Evolutionary conservation across 2,329 filamentous ascomycete species (phyloP), one percentile per base, ranked within the genome.

Genomic region (Bertia moriformis): DNA sequence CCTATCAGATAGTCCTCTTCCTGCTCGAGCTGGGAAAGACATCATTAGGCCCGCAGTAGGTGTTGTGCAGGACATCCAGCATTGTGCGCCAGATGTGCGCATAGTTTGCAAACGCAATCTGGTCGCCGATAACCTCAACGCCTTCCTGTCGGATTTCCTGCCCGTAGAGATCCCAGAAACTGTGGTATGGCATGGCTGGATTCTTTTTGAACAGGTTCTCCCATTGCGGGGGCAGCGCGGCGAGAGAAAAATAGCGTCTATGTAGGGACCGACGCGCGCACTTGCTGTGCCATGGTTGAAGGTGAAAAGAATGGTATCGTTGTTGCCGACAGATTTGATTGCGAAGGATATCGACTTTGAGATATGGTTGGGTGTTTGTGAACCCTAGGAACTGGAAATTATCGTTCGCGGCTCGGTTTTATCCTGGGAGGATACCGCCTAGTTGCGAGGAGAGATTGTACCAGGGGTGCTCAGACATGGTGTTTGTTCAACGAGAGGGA

Each of bases 11-110:
- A 56, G 44, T 69, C 65, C 14, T 59, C 55, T 10, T 60, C 52
- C 2, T 40, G 39, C 30, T 59, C 54, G 18, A 43, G 40, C 37
- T 66, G n/a, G n/a, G n/a, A n/a, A n/a, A n/a, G 55, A 10, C 55
- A 47, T 30, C 65, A 61, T 22, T 57, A 56, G 39, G 49, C 49
- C 4, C 64, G 58, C 0, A 60, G 61, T n/a, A n/a, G n/a, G n/a
- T n/a, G 0, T 65, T 65, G 37, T 61, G 60, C 4, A 65, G 57
- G 1, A 61, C 61, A 41, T 67, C 63, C 40, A 65, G 65, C 0
- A 62, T 49, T 4, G 69, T n/a, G 50, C 45, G 69, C 65, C 12
- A 70, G 58, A 1, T 10, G 24, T 29, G 24, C n/a, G 24, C 24
- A n/a, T 29, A 29, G 10, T 29, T 10, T 10, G 24, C 24, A n/a